Percentiles rank a stretch among this genome's conserved stretches.
Evolutionary conservation across 305 asterid genomes (phyloP).

Genomic region (Fraxinus sp.): DNA sequence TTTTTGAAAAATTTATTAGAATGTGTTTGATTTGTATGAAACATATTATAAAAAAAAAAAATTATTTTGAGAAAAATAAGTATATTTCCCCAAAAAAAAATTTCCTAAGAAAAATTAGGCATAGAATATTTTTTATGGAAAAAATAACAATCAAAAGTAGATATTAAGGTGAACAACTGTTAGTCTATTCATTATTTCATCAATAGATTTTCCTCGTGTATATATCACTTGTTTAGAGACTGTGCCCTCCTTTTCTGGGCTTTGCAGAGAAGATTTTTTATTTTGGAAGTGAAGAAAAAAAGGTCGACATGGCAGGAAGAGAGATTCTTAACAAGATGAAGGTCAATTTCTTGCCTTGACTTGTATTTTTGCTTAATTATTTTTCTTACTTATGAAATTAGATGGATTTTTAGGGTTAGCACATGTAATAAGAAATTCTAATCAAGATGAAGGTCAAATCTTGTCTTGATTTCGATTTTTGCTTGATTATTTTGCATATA

Average conservation of each 20-base stretch:
- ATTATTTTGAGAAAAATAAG: too few species aligned
- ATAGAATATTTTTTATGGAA: too few species aligned
- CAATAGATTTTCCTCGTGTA: neutral
- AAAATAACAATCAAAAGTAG: too few species aligned
- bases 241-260: constrained; percentile 12
- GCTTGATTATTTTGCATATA: neutral
- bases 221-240: neutral
- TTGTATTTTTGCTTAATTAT: neutral
- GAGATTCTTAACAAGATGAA: constrained; percentile 67
- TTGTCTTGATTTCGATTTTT: neutral
- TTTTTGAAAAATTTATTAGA: neutral
- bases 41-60: too few species aligned
- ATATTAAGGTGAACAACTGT: too few species aligned
- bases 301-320: constrained; percentile 48
- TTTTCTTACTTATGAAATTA: neutral
- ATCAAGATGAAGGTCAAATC: neutral
- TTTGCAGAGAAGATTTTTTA: neutral
- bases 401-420: neutral
- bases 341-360: constrained; percentile 30
- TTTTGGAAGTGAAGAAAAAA: constrained; percentile 15
- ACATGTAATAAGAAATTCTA: neutral
- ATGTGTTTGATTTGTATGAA: too few species aligned
- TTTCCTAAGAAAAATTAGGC: too few species aligned
- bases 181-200: neutral
- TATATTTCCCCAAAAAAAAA: too few species aligned